phyloP scores from a whole-genome alignment of 441 rosid genomes.

The Francoa sonchifolia region DNA sequence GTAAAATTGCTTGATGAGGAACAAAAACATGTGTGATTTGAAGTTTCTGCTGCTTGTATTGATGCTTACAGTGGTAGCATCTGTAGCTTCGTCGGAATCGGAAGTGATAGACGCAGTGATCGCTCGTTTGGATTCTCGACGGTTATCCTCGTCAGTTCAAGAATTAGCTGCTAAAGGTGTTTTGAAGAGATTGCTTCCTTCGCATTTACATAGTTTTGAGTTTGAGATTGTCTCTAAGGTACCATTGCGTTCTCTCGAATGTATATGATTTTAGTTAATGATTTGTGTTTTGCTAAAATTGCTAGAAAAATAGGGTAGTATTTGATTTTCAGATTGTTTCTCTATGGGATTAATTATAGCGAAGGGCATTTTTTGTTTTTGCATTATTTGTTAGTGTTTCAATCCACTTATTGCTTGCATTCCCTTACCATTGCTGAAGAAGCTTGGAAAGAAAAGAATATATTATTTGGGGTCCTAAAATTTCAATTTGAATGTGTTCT shows the following conservation, averaged over 20 bases:
- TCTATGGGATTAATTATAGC: too few relatives aligned
- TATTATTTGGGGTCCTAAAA: too few relatives aligned
- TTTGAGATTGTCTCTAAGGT: conserved; percentile 72
- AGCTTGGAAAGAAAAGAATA: too few relatives aligned
- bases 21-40: conserved; percentile 10
- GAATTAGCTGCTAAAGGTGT: conserved; percentile 63
- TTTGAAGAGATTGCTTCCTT: conserved; percentile 59
- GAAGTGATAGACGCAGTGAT: conserved; percentile 30
- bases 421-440: too few relatives aligned
- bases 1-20: too few relatives aligned
- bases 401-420: too few relatives aligned
- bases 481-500: too few relatives aligned
- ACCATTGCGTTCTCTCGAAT: conserved; percentile 1
- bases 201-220: conserved; percentile 50
- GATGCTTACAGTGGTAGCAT: conserved; percentile 7
- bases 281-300: not conserved
- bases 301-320: too few relatives aligned
- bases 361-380: too few relatives aligned
- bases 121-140: conserved; percentile 48
- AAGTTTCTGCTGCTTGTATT: conserved; percentile 12
- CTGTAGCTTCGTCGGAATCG: conserved; percentile 12
- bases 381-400: too few relatives aligned
- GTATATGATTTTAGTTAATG: not conserved
- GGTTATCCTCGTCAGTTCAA: conserved; percentile 44
- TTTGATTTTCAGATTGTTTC: too few relatives aligned